Conservation (phyloP, 2,329 filamentous ascomycete genomes). For the Periglandula ipomoeae region DNA sequence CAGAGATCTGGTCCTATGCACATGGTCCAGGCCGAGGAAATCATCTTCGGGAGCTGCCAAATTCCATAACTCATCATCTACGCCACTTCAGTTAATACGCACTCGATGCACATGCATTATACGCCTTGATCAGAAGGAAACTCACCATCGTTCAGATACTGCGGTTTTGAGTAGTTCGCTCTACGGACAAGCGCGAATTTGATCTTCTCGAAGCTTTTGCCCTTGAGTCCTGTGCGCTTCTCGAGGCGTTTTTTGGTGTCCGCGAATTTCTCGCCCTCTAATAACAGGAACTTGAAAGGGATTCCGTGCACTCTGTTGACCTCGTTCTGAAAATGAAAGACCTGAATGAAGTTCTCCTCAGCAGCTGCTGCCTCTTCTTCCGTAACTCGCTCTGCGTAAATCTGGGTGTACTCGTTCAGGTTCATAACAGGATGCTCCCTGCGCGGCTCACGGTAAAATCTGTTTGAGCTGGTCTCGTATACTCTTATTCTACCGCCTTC, state of each 20-base stretch:
- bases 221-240: slow-evolving; percentile 87
- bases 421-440: slow-evolving; percentile 65
- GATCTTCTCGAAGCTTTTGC: slow-evolving; percentile 97
- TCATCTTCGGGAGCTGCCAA: slow-evolving; percentile 46
- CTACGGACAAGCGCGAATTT: slow-evolving; percentile 80
- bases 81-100: neutral
- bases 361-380: slow-evolving; percentile 57
- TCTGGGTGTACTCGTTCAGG: slow-evolving; percentile 74
- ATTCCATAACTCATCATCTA: slow-evolving; percentile 52
- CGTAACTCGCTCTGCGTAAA: slow-evolving; percentile 75
- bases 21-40: slow-evolving; percentile 55
- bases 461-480: slow-evolving; percentile 74
- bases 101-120: neutral
- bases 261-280: slow-evolving; percentile 78
- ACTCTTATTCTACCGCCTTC: slow-evolving; percentile 64
- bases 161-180: slow-evolving; percentile 64
- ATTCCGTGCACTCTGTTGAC: slow-evolving; percentile 74
- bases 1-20: slow-evolving; percentile 48
- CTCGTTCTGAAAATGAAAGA: slow-evolving; percentile 91
- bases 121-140: slow-evolving; percentile 8
- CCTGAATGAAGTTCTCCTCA: slow-evolving; percentile 57
- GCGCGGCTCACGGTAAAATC: slow-evolving; percentile 70
- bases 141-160: slow-evolving; percentile 83
- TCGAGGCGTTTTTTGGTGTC: slow-evolving; percentile 94
- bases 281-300: slow-evolving; percentile 82